Conservation (phyloP, 371 early-diverging fungal genomes). For the Cokeromyces recurvatus region DNA sequence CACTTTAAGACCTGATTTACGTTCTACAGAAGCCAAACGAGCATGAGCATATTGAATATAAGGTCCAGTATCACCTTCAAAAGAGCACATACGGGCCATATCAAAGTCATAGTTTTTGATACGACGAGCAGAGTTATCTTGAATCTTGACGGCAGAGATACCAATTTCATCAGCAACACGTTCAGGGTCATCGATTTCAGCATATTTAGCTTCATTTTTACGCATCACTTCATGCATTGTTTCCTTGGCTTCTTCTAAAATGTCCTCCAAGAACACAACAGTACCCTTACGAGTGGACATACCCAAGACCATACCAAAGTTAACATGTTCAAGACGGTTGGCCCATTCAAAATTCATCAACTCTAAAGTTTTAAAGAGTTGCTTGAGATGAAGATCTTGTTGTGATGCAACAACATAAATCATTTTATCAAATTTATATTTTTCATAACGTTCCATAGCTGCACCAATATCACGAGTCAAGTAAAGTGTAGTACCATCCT, state of each 20-base stretch:
- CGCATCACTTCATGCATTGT: conserved; percentile 95
- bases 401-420: conserved; percentile 96
- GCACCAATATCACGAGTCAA: conserved; percentile 99
- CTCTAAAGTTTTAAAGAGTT: conserved; percentile 93
- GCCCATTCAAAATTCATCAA: conserved; percentile 80
- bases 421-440: conserved; percentile 91
- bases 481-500: conserved; percentile 97
- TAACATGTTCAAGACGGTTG: conserved; percentile 84
- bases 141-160: conserved; percentile 91
- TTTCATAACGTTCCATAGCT: conserved; percentile 89
- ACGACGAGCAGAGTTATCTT: conserved; percentile 96
- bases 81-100: conserved; percentile 93
- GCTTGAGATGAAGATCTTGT: conserved; percentile 96
- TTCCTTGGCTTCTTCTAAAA: conserved; percentile 88
- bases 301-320: conserved; percentile 97
- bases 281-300: conserved; percentile 99
- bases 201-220: conserved; percentile 81
- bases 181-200: conserved; percentile 83
- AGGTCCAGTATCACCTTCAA: conserved; percentile 99
- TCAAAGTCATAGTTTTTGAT: conserved; percentile 98
- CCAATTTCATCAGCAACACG: conserved; percentile 78
- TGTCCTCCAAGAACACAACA: conserved; percentile 98
- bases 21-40: conserved; percentile 93
- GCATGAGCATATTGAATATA: conserved; percentile 98
- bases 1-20: conserved; percentile 60